Evolutionary conservation across 768 basidiomycete genomes (phyloP).

Genomic region (Lentinus tigrinus): DNA sequence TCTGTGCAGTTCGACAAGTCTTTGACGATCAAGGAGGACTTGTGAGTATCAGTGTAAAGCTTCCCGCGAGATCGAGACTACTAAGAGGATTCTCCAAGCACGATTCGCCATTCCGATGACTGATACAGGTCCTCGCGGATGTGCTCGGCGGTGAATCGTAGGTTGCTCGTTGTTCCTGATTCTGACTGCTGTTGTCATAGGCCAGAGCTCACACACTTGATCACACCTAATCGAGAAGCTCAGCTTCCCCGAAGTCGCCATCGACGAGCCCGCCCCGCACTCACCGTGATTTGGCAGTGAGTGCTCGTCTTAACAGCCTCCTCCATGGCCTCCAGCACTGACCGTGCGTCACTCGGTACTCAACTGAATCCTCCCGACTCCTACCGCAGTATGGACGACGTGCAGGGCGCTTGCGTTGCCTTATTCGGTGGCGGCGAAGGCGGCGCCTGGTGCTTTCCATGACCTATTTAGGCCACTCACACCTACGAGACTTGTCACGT

Average conservation of each 20-base stretch:
- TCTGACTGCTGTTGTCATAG: slow-evolving; percentile 27
- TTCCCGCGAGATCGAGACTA: neutral
- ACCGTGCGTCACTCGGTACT: too few species aligned
- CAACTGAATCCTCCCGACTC: too few species aligned
- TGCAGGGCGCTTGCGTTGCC: too few species aligned
- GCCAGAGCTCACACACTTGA: slow-evolving; percentile 67
- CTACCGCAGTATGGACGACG: too few species aligned
- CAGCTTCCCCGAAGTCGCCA: slow-evolving; percentile 69
- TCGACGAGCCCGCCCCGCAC: slow-evolving; percentile 79
- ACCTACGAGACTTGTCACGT: too few species aligned
- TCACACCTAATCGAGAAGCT: slow-evolving; percentile 70
- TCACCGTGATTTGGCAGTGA: slow-evolving; percentile 66
- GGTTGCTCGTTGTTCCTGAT: neutral
- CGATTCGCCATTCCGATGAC: slow-evolving; percentile 67
- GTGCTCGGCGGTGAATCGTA: slow-evolving; percentile 48
- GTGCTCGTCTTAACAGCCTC: slow-evolving; percentile 37
- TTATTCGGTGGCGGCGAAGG: too few species aligned
- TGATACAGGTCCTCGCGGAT: slow-evolving; percentile 75
- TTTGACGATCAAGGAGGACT: slow-evolving; percentile 84
- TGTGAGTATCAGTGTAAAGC: too few species aligned
- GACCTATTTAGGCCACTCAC: too few species aligned
- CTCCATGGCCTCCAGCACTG: slow-evolving; percentile 16
- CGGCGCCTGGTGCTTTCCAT: too few species aligned
- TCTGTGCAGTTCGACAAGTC: slow-evolving; percentile 90
- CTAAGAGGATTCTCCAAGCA: slow-evolving; percentile 33